Evolutionary conservation across 768 basidiomycete genomes (phyloP).

Genomic region (Podaxis sp.): DNA sequence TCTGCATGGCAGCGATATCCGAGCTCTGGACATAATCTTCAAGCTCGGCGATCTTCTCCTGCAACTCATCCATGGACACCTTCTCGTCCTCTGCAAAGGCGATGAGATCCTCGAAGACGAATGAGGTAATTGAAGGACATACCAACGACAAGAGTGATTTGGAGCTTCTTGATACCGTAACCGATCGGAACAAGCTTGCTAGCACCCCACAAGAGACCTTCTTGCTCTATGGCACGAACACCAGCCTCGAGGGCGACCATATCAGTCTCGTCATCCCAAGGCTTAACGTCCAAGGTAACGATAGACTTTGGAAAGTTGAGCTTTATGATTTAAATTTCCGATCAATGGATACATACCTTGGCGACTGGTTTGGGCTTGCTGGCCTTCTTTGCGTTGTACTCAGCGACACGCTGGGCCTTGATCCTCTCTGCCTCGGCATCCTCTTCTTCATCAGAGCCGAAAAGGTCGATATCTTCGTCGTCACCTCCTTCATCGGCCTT

Average conservation of each 20-base stretch:
- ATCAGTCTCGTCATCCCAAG: slow-evolving; percentile 99
- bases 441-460: slow-evolving; percentile 81
- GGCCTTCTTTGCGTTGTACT: slow-evolving; percentile 92
- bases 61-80: slow-evolving; percentile 88
- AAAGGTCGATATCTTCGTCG: slow-evolving; percentile 81
- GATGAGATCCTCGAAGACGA: slow-evolving; percentile 1
- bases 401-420: slow-evolving; percentile 91
- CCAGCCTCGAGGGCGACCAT: slow-evolving; percentile 82
- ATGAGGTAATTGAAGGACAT: slow-evolving; percentile 21
- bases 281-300: slow-evolving; percentile 97
- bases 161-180: slow-evolving; percentile 91
- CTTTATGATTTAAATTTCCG: not conserved
- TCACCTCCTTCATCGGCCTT: slow-evolving; percentile 54
- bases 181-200: slow-evolving; percentile 92
- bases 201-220: slow-evolving; percentile 94
- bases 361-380: slow-evolving; percentile 83
- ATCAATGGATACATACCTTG: slow-evolving; percentile 54
- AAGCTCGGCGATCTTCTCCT: slow-evolving; percentile 84
- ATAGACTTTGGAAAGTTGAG: slow-evolving; percentile 63
- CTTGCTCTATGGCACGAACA: slow-evolving; percentile 84
- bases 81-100: slow-evolving; percentile 82
- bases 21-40: slow-evolving; percentile 90
- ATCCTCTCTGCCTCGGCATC: slow-evolving; percentile 83
- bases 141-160: slow-evolving; percentile 61
- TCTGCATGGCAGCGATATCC: slow-evolving; percentile 93